Evolutionary conservation across 768 basidiomycete genomes (phyloP), one percentile per base, ranked within the genome.

Genomic region (Galerina sulciceps): DNA sequence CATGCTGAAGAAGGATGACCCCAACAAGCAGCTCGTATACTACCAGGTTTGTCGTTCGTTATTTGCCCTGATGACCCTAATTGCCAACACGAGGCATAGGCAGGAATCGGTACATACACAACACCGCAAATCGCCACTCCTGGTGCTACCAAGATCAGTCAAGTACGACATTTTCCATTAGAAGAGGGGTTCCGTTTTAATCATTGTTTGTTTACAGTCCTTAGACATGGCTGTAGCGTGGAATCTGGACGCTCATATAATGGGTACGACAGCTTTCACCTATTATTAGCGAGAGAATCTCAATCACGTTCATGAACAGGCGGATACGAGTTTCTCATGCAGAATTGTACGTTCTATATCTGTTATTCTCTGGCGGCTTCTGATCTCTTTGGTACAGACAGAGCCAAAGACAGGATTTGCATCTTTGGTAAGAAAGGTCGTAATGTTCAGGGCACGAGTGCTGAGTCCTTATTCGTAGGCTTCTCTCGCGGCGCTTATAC

Each of bases 401-500:
- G 71, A 31, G 68, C 69, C 4, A 80, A 79, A 1, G 85, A 87
- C 69, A 78, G 76, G 49, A 84, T 88, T 49, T 87, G 78, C 66
- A 80, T 88, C 53, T 87, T 87, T 62, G 86, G 87, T 70, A 59
- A 44, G 58, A 17, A 18, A 15, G 26, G 2, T 8, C 8, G 26
- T 4, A 31, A 31, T 31, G 26, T 31, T 31, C 26, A 31, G 26
- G 8, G 26, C 26, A 31, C 26, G 8, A 31, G 8, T 31, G 5
- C 26, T 31, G 26, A 31, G 26, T 8, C 8, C 26, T 31, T 34
- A n/a, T 26, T 34, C n/a, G 4, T 42, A 71, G 70, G 69, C 1
- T 89, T 89, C 68, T 85, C 85, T n/a, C 74, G 87, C 34, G 85
- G 86, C 11, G 81, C 84, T 14, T 85, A 84, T 66, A 83, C 83